Evolutionary conservation across 371 early-diverging fungal genomes (phyloP), one percentile per base, ranked within the genome.

Genomic region (Choanephora cucurbitarum): DNA sequence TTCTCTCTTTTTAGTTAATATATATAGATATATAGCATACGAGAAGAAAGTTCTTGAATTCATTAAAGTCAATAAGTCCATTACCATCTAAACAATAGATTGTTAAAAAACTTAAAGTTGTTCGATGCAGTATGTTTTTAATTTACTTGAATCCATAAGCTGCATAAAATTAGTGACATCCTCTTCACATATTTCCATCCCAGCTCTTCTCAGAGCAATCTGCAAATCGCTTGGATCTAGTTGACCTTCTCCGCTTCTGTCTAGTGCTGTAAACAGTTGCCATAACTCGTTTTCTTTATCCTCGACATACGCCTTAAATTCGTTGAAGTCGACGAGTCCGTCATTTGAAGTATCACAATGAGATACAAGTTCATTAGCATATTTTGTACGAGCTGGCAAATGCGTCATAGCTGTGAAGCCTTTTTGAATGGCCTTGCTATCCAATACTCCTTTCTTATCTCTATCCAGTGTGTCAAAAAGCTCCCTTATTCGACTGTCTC

Each of bases 1-100:
- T 49, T 19, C 49, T 33, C 14, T 41, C 40, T 23, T 10, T 23
- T 44, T 15, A 41, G 34, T 15, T 14, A 44, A 23, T 55, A 32
- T 43, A 8, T 5, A 24, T 48, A 47, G 7, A 14, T 3, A 28
- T 4, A 39, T 15, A 31, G 24, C 70, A 62, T 72, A 88, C 84
- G 68, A 91, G 62, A 10, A 89, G 64, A 58, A 87, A 89, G 72
- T 89, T 86, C 51, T 83, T 76, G 76, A 85, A 87, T 66, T 90
- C 87, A 40, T 77, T 69, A 64, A 77, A 87, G 57, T 84, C 84
- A 44, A 87, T 86, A 6, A 67, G 65, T 22, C 90, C 88, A 62
- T 85, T 80, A 10, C 79, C 80, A 69, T 82, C 75, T 63, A 28
- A 28, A 5, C 28, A 28, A 28, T 5, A 28, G 28, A 28, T 3